A percentile compares a stretch with the other conserved stretches of the same genome.
Evolutionary conservation across 768 basidiomycete species (phyloP).

Genomic region (Tylopilus intermedius): DNA sequence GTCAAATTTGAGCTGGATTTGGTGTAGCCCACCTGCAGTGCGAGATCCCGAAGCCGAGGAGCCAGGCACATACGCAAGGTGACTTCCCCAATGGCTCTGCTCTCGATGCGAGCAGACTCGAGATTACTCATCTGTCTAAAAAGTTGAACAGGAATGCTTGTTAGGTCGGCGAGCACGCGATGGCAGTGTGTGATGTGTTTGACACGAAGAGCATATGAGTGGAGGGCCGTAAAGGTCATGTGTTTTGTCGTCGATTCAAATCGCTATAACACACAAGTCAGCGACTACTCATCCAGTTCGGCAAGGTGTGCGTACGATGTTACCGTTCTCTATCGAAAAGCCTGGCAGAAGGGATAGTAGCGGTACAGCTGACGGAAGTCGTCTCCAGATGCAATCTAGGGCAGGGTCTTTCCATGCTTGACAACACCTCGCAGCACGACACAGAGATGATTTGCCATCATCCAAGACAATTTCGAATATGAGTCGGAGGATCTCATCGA

Average conservation of each 20-base stretch:
- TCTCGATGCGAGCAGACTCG: slow-evolving; percentile 19
- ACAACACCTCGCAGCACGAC: slow-evolving; percentile 38
- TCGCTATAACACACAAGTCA: slow-evolving; percentile 7
- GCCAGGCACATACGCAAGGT: slow-evolving; percentile 30
- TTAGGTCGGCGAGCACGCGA: slow-evolving; percentile 7
- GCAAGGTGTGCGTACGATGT: slow-evolving; percentile 9
- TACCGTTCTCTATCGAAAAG: slow-evolving; percentile 7
- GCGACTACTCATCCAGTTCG: not conserved
- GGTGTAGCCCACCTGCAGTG: slow-evolving; percentile 30
- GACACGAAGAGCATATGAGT: slow-evolving; percentile 24
- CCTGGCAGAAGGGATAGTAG: slow-evolving; percentile 34
- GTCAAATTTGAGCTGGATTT: slow-evolving; percentile 25
- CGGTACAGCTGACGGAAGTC: slow-evolving; percentile 38
- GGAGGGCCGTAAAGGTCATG: slow-evolving; percentile 6
- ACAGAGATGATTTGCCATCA: slow-evolving; percentile 29
- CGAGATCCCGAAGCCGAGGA: slow-evolving; percentile 31
- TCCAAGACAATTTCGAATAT: slow-evolving; percentile 36
- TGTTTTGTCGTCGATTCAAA: slow-evolving; percentile 5
- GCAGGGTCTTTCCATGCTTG: slow-evolving; percentile 47
- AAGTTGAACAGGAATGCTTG: slow-evolving; percentile 1
- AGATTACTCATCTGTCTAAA: slow-evolving; percentile 11
- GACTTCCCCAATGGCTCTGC: slow-evolving; percentile 11
- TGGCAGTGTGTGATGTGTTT: slow-evolving; percentile 22
- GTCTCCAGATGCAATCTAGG: slow-evolving; percentile 43
- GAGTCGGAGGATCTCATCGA: slow-evolving; percentile 47